Percentiles rank a stretch among this genome's conserved stretches.
These are phyloP conservation scores for Prototheca wickerhamii DNA, from an alignment of 163 green algal species.

Conservation along the genomic window DNA sequence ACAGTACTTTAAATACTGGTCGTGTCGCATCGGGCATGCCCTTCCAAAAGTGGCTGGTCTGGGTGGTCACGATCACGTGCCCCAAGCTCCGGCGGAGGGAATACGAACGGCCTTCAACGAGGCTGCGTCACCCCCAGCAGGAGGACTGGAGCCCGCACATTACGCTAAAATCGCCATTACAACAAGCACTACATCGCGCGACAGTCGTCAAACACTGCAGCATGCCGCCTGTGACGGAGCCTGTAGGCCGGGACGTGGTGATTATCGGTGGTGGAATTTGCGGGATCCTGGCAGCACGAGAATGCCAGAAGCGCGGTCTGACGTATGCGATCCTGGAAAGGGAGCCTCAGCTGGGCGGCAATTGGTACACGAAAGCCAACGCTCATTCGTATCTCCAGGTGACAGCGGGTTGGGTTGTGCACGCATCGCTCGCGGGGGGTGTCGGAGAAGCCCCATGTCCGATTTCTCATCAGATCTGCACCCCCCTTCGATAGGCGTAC, in stretches of 20 bases:
- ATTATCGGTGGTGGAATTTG: conserved; percentile 31
- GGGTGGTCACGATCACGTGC: too few relatives aligned
- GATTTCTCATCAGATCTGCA: neutral
- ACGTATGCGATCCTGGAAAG: conserved; percentile 14
- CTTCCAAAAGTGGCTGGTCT: too few relatives aligned
- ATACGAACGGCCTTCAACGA: too few relatives aligned
- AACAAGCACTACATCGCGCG: too few relatives aligned
- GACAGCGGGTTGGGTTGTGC: neutral
- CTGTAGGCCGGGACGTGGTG: conserved; percentile 4
- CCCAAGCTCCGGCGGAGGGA: too few relatives aligned
- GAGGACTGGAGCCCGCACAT: too few relatives aligned
- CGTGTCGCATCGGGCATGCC: too few relatives aligned
- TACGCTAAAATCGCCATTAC: too few relatives aligned
- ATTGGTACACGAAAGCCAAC: conserved; percentile 26
- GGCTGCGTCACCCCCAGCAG: too few relatives aligned
- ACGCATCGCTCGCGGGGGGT: neutral
- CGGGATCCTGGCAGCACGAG: conserved; percentile 22
- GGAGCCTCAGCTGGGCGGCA: conserved; percentile 12
- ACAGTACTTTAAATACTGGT: too few relatives aligned
- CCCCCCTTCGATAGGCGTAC: conserved; percentile 8
- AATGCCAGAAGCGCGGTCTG: conserved; percentile 4
- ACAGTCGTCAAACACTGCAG: too few relatives aligned
- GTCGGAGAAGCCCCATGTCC: neutral
- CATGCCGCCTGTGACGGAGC: too few relatives aligned
- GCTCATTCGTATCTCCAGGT: conserved; percentile 24